Evolutionary conservation across 495 filamentous ascomycete genomes (phyloP), one percentile per base, ranked within the genome.

Genomic region (Penicillium taxi): DNA sequence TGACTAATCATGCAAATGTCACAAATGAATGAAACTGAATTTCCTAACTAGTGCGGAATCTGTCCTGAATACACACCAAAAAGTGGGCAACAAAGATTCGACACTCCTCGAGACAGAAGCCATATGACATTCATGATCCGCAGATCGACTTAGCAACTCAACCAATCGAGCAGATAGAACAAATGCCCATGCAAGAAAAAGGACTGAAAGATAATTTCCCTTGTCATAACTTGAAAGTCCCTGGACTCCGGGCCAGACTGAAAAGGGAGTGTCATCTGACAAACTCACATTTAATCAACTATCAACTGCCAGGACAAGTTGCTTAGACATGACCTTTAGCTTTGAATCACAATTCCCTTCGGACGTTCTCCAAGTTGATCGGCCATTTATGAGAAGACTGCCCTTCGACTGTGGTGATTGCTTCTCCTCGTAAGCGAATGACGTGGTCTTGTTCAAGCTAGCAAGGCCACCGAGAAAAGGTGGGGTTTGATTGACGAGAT

Each of bases 101-200:
- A n/a, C n/a, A n/a, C n/a, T n/a, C n/a, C n/a, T n/a, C n/a, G n/a
- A n/a, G n/a, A n/a, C n/a, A n/a, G n/a, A 50, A n/a, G 7, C 15
- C 39, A 48, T 43, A 26, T 35, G 32, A 41, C 41, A 38, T 39
- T 51, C 32, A 30, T 52, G 51, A 7, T 46, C 45, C 5, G 26
- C 21, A 36, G 50, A 54, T 19, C 37, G 22, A 35, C 40, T 25
- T 17, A 58, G 47, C 32, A 52, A 35, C 32, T 54, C 50, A 32
- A 44, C 50, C 54, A 47, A 58, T 32, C 40, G 38, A 35, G 42
- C 50, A 41, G 47, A 52, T 14, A 58, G 17, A 5, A 58, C 48
- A 50, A 54, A 58, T 9, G 50, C 50, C 51, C 55, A 58, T 16
- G 55, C 52, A 11, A 55, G 25, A 28, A 41, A 53, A 17, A 58